phyloP scores from a whole-genome alignment of 257 asterid genomes.

The Linaria vulgaris region DNA sequence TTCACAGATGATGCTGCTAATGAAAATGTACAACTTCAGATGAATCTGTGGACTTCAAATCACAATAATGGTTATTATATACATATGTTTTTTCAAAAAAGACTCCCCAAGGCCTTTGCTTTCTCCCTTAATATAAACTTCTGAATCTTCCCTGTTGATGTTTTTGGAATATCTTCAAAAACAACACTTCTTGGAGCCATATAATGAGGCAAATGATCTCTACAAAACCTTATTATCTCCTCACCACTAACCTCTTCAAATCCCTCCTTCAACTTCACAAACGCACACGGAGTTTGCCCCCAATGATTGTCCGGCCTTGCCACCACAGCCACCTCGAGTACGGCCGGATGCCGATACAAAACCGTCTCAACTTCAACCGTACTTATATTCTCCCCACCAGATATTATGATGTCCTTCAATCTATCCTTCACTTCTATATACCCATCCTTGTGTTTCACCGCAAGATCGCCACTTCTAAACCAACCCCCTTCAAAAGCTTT shows the following conservation, averaged over 20 bases:
- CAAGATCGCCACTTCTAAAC: constrained; percentile 55
- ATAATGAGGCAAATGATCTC: constrained; percentile 49
- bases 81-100: constrained; percentile 19
- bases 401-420: constrained; percentile 45
- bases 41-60: background rate
- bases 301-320: constrained; percentile 55
- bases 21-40: background rate
- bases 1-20: no score
- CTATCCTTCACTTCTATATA: constrained; percentile 50
- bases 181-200: constrained; percentile 55
- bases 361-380: constrained; percentile 45
- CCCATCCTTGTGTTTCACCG: constrained; percentile 49
- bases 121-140: constrained; percentile 52
- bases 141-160: constrained; percentile 59
- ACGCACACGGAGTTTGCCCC: constrained; percentile 60
- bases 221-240: constrained; percentile 42
- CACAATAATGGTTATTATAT: background rate
- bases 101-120: constrained; percentile 49
- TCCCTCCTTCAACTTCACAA: constrained; percentile 53
- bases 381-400: constrained; percentile 56
- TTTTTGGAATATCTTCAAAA: constrained; percentile 48
- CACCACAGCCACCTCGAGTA: constrained; percentile 58
- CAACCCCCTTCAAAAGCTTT: constrained; percentile 54
- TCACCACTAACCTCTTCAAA: constrained; percentile 25
- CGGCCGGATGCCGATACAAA: constrained; percentile 42